phyloP scores from a whole-genome alignment of 768 basidiomycete genomes.

The Mycena indigotica region DNA sequence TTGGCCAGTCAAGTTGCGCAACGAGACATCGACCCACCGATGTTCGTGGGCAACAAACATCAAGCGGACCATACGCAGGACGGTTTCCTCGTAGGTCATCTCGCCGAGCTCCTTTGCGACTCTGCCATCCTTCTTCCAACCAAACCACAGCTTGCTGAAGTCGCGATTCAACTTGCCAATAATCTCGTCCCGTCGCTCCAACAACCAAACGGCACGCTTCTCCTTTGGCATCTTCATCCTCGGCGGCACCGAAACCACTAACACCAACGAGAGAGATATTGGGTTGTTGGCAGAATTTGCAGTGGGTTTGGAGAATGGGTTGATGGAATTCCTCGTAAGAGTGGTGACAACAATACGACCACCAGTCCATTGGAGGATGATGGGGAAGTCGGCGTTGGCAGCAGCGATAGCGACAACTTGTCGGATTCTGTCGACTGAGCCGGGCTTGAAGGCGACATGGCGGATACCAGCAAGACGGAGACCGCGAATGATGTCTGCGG shows the following conservation, averaged over 20 bases:
- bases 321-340: conserved; percentile 99
- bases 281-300: conserved; percentile 80
- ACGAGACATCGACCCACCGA: conserved; percentile 90
- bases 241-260: conserved; percentile 93
- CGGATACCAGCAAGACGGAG: conserved; percentile 84
- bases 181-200: conserved; percentile 83
- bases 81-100: conserved; percentile 98
- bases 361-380: conserved; percentile 99
- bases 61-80: conserved; percentile 85
- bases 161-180: conserved; percentile 92
- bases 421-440: conserved; percentile 95
- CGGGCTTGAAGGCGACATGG: conserved; percentile 98
- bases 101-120: conserved; percentile 86
- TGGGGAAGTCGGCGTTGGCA: conserved; percentile 92
- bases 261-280: conserved; percentile 93
- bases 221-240: conserved; percentile 93
- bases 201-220: conserved; percentile 88
- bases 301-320: conserved; percentile 88
- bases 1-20: conserved; percentile 92
- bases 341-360: conserved; percentile 97
- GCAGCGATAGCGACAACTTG: conserved; percentile 96
- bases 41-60: conserved; percentile 93
- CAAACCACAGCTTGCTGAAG: conserved; percentile 97
- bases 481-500: conserved; percentile 90
- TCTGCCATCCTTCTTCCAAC: conserved; percentile 89